Evolutionary conservation across 805 yeast species (phyloP).

Genomic region (Schizosaccharomyces cryophilus): DNA sequence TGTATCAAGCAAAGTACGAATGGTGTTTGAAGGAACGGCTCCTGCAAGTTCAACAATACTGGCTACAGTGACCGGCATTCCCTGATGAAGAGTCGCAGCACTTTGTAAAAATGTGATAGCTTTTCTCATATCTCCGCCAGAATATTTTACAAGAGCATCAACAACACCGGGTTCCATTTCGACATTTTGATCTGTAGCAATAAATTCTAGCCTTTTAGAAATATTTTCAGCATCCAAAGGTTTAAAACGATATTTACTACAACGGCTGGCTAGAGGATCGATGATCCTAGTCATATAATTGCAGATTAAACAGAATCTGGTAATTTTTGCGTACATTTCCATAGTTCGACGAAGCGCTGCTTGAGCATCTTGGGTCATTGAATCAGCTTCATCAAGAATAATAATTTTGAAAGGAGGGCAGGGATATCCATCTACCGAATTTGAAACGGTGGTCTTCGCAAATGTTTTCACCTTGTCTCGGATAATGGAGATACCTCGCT

Average conservation of each 20-base stretch:
- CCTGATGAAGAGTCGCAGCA: constrained; percentile 34
- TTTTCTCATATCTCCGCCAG: constrained; percentile 77
- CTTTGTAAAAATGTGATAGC: constrained; percentile 81
- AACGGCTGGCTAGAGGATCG: constrained; percentile 87
- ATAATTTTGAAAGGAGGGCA: constrained; percentile 93
- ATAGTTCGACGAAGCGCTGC: constrained; percentile 82
- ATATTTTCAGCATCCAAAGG: constrained; percentile 52
- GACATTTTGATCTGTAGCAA: constrained; percentile 29
- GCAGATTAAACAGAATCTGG: constrained; percentile 85
- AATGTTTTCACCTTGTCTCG: constrained; percentile 89
- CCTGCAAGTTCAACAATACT: constrained; percentile 56
- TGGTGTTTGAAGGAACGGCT: constrained; percentile 28
- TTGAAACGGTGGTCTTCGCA: constrained; percentile 21
- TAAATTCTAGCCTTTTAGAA: constrained; percentile 34
- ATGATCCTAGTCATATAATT: constrained; percentile 90
- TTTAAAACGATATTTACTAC: constrained; percentile 82
- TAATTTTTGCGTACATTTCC: constrained; percentile 71
- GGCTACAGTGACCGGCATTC: constrained; percentile 19
- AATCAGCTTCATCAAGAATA: constrained; percentile 85
- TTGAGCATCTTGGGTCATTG: constrained; percentile 94
- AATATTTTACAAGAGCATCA: constrained; percentile 37
- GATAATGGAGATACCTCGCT: constrained; percentile 94
- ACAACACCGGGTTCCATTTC: constrained; percentile 29
- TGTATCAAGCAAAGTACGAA: constrained; percentile 20
- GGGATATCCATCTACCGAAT: constrained; percentile 30